Conservation (phyloP, 176 grass and related monocot species). For the Elymus sibiricus region DNA sequence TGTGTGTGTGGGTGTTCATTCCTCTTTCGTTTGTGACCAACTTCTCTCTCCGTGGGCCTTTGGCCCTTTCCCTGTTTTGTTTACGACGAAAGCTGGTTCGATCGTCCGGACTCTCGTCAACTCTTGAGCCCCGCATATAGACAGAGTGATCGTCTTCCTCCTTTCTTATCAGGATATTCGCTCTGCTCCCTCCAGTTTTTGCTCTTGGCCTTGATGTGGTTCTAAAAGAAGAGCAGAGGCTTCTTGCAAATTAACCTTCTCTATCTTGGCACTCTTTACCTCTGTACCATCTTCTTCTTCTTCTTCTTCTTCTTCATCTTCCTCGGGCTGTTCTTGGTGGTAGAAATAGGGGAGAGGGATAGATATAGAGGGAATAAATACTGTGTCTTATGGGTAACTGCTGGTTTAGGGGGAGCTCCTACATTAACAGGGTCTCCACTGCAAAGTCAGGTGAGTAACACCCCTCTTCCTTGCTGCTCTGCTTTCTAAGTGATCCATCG, state of each 20-base stretch:
- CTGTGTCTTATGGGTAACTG: slow-evolving; percentile 61
- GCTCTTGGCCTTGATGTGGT: background rate
- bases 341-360: background rate
- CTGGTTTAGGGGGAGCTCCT: slow-evolving; percentile 28
- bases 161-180: background rate
- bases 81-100: background rate
- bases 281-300: background rate
- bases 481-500: background rate
- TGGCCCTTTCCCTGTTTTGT: background rate
- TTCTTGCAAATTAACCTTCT: background rate
- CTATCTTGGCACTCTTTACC: background rate
- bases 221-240: background rate
- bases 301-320: too few relatives aligned
- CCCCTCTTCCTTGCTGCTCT: background rate
- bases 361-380: background rate
- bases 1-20: too few relatives aligned
- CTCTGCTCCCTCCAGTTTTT: background rate
- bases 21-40: background rate
- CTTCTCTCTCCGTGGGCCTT: background rate
- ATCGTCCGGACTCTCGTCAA: background rate
- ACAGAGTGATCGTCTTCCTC: background rate
- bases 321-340: background rate
- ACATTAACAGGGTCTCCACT: slow-evolving; percentile 52
- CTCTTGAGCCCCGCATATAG: background rate
- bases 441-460: slow-evolving; percentile 56